Evolutionary conservation across 1,284 basidiomycete genomes (phyloP), one percentile per base, ranked within the genome.

Genomic region (Microbotryum violaceum): DNA sequence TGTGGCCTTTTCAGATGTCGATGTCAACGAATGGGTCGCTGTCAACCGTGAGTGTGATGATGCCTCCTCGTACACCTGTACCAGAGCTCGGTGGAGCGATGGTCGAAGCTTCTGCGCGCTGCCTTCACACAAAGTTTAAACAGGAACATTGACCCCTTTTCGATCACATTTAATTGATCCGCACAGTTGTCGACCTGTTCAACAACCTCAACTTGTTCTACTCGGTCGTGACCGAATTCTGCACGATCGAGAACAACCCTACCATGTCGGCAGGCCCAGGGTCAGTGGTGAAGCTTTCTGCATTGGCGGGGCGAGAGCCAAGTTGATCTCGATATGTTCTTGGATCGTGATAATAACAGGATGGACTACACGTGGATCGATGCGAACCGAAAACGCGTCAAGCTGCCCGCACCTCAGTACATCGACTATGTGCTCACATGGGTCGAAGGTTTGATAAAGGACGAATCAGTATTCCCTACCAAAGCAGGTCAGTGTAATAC

Each of bases 381-480:
- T 77, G 86, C 89, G 72, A 89, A 89, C 76, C 88, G 92, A 60
- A 93, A 93, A 74, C 88, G 87, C 69, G 89, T 97, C 48, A 85
- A 94, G 70, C 81, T 99, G 0, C 87, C 94, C 18, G 94, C 94
- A 4, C 90, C 94, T 7, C 94, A 91, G 29, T 97, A 98, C 77
- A 93, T 97, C 67, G 94, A 98, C 79, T 98, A 94, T 75, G 93
- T 97, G 67, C 93, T 97, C 89, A 93, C 91, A 42, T 97, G 93
- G 93, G 83, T 96, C 6, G 91, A 97, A 73, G 93, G 93, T 72
- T 79, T 96, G 31, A 81, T 97, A 45, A 87, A 92, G 70, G 94
- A 97, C 76, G 92, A 97, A 72, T 83, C 79, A 63, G 85, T 88
- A 31, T 98, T 98, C 78, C 94, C 94, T 2, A 97, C 93, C 9